A percentile compares a stretch with the other conserved stretches of the same genome.
Evolutionary conservation across 2,329 filamentous ascomycete species (phyloP).

Genomic region (Aspergillus sp.): DNA sequence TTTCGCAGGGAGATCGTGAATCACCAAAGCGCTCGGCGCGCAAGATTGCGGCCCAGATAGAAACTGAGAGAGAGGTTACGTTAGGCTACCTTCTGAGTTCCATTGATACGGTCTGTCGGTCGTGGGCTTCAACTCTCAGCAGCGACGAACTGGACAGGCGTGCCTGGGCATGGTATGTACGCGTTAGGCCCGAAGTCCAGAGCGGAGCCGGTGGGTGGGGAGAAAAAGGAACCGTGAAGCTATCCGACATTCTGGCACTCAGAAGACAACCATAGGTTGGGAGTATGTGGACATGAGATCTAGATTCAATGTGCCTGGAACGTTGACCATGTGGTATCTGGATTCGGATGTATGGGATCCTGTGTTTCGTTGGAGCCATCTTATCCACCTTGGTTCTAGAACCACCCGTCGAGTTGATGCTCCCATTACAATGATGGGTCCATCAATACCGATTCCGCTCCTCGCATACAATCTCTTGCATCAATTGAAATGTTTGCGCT

Average conservation of each 20-base stretch:
- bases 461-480: too few species aligned
- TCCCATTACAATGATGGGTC: too few species aligned
- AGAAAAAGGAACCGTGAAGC: conserved; percentile 68
- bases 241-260: conserved; percentile 61
- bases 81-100: conserved; percentile 68
- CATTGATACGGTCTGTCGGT: conserved; percentile 68
- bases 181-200: conserved; percentile 73
- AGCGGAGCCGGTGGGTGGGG: conserved; percentile 77
- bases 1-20: conserved; percentile 10
- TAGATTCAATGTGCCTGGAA: not conserved
- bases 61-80: conserved; percentile 66
- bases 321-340: not conserved
- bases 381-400: not conserved
- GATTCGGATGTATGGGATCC: not conserved
- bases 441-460: too few species aligned
- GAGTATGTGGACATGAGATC: not conserved
- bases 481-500: too few species aligned
- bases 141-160: conserved; percentile 68
- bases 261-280: conserved; percentile 15
- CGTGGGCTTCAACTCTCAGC: conserved; percentile 67
- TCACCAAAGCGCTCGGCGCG: conserved; percentile 36
- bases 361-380: not conserved
- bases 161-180: conserved; percentile 80
- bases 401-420: not conserved
- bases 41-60: conserved; percentile 51